These are phyloP conservation scores for Pichia nanzhaoensis DNA, from an alignment of 805 yeast species.

Conservation along the genomic window DNA sequence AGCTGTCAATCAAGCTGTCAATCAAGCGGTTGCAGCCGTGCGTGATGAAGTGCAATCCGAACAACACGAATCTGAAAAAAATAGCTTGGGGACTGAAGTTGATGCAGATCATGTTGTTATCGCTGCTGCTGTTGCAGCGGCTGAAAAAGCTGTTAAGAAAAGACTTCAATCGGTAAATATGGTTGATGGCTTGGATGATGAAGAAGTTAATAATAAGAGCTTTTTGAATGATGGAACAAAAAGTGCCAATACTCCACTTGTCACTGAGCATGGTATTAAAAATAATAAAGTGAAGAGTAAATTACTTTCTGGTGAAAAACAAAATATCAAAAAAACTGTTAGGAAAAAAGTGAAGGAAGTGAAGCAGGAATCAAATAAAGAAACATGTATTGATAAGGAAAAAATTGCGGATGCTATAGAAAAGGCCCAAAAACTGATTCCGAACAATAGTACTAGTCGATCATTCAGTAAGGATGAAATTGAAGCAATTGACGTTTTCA, in stretches of 20 bases:
- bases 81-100: constrained; percentile 5
- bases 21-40: constrained; percentile 12
- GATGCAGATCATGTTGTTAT: constrained; percentile 17
- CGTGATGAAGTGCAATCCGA: not conserved
- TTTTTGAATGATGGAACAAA: no score
- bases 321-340: not conserved
- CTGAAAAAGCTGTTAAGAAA: constrained; percentile 5
- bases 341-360: not conserved
- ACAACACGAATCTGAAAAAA: constrained; percentile 9
- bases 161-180: not conserved
- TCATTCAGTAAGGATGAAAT: constrained; percentile 59
- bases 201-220: no score
- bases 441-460: constrained; percentile 20
- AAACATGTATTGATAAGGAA: constrained; percentile 12
- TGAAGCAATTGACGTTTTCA: constrained; percentile 64
- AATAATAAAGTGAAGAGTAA: constrained; percentile 2
- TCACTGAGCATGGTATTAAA: not conserved
- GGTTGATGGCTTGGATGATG: no score
- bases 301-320: not conserved
- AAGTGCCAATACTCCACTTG: no score
- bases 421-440: constrained; percentile 32
- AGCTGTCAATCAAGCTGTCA: constrained; percentile 16
- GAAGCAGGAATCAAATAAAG: not conserved
- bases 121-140: constrained; percentile 32
- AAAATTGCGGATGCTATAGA: constrained; percentile 40